Evolutionary conservation across 164 flowering plant genomes (phyloP), one percentile per base, ranked within the genome.

Genomic region (Taxillus chinensis): DNA sequence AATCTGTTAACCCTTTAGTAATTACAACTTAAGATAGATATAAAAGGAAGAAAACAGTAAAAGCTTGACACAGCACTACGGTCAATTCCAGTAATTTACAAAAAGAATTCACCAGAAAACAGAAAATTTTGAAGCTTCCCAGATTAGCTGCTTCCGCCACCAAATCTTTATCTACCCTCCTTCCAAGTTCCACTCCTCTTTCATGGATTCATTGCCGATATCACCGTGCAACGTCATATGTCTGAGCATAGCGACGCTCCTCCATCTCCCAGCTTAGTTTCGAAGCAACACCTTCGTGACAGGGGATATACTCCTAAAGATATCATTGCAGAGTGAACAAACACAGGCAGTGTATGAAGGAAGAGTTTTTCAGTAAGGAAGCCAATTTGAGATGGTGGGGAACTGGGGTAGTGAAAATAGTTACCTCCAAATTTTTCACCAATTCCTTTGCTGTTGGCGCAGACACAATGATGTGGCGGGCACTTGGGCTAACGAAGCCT

Each of bases 261-360:
- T 86, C 98, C 63, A 69, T 82, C 80, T 89, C 95, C 98, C 98
- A 92, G 76, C 75, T 80, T 74, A 77, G 66, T 73, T 87, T 86
- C 8, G 92, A 74, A 27, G 85, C 87, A 60, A 82, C 96, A 54
- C 86, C 64, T 70, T 91, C 95, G 61, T 91, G 97, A 68, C 84
- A 74, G 3, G 96, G 99, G 12, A 77, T 79, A 64, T 95, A 95
- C 59, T 91, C 99, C 99, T 95, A 62, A 8, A 62, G 61, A 6
- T 37, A 10, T n/a, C 48, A 38, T 37, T 41, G 45, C 14, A 15
- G 38, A 2, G 40, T 37, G 15, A 50, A 52, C 15, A 39, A 53
- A 53, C 58, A 53, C n/a, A 55, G 39, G 49, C 40, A 38, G 16
- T 16, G 54, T 45, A 6, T 49, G 11, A 2, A 48, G 27, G 27